Conservation (phyloP, 768 basidiomycete genomes). For the Auricularia cornea region DNA sequence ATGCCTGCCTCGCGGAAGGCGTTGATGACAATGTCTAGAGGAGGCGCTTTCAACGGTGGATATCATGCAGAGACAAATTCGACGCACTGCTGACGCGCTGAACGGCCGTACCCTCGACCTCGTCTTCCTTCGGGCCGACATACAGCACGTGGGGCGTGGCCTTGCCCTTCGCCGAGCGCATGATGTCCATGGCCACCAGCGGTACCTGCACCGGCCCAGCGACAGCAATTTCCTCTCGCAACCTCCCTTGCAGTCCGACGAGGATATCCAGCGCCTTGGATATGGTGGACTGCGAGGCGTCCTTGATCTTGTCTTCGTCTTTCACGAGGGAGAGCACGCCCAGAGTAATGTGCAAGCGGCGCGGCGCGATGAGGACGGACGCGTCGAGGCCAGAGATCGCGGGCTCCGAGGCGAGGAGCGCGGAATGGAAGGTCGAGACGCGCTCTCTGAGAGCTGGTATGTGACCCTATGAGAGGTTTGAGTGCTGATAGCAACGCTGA, state of each 20-base stretch:
- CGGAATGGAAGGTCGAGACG: constrained; percentile 19
- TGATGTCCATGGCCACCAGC: constrained; percentile 43
- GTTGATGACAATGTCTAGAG: too few species aligned
- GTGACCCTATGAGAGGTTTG: constrained; percentile 6
- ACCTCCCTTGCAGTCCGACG: constrained; percentile 16
- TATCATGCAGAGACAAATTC: neutral
- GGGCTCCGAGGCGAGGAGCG: constrained; percentile 22
- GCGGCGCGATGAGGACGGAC: constrained; percentile 48
- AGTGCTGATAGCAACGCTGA: neutral
- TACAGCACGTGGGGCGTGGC: constrained; percentile 47
- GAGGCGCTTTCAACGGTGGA: too few species aligned
- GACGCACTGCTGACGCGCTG: constrained; percentile 28
- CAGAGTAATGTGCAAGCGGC: constrained; percentile 63
- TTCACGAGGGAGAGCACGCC: constrained; percentile 57
- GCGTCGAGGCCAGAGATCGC: constrained; percentile 47
- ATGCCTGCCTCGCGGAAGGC: constrained; percentile 24
- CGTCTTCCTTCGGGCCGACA: constrained; percentile 37
- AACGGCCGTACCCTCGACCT: constrained; percentile 23
- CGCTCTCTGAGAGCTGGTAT: constrained; percentile 19
- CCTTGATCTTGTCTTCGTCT: constrained; percentile 6
- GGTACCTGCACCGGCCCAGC: constrained; percentile 26
- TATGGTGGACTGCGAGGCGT: constrained; percentile 11
- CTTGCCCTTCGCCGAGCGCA: constrained; percentile 30
- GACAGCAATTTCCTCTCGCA: constrained; percentile 34
- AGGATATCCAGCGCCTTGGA: constrained; percentile 19